phyloP scores from a whole-genome alignment of 2,329 filamentous ascomycete species.

The Sarocladium kiliense region DNA sequence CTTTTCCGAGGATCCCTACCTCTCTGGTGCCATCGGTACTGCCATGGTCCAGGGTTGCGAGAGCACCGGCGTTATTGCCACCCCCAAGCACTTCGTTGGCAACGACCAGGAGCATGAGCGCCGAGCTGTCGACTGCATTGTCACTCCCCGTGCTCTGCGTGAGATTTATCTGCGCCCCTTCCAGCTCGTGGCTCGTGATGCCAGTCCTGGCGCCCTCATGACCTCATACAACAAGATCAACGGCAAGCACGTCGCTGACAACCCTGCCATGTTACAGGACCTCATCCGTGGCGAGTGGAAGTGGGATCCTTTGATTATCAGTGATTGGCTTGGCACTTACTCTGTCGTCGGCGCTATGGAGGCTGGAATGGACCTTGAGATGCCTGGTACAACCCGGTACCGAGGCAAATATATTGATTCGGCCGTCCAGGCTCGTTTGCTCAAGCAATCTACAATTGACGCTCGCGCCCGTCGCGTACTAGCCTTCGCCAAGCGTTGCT shows the following conservation, averaged over 20 bases:
- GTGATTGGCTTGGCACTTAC: conserved; percentile 38
- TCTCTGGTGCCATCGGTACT: conserved; percentile 38
- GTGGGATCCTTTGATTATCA: conserved; percentile 40
- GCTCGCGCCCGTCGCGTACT: conserved; percentile 24
- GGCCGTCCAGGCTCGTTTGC: conserved; percentile 16
- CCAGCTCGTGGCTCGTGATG: conserved; percentile 36
- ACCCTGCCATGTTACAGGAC: conserved; percentile 30
- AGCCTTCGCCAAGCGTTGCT: conserved; percentile 18
- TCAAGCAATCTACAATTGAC: conserved; percentile 19
- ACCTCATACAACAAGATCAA: conserved; percentile 43
- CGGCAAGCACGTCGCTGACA: conserved; percentile 36
- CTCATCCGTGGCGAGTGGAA: conserved; percentile 39
- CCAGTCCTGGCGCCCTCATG: conserved; percentile 39
- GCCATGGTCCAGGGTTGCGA: conserved; percentile 39
- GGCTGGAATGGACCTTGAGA: conserved; percentile 26
- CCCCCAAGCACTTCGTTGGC: conserved; percentile 41
- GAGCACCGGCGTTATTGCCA: conserved; percentile 34
- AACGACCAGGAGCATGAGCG: conserved; percentile 33
- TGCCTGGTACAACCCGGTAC: conserved; percentile 28
- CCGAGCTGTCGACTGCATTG: conserved; percentile 23
- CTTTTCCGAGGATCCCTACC: conserved; percentile 41
- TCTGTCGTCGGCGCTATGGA: conserved; percentile 27
- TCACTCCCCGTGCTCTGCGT: conserved; percentile 24
- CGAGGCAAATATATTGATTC: conserved; percentile 16
- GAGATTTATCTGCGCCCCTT: conserved; percentile 40